Percentiles rank a stretch among this genome's conserved stretches.
Conservation (phyloP, 768 basidiomycete genomes). For the Termitomyces sp. region DNA sequence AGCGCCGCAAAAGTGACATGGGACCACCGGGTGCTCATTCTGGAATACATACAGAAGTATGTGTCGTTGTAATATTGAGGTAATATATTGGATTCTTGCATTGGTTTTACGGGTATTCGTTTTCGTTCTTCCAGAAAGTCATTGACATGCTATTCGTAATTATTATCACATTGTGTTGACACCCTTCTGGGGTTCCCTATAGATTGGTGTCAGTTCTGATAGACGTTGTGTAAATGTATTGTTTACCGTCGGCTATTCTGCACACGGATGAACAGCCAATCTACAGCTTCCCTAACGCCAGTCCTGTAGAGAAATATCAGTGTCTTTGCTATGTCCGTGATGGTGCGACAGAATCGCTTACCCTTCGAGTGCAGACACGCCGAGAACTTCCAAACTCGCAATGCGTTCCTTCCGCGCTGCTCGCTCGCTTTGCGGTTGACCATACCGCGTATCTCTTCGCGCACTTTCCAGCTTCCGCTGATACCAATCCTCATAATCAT, state of each 20-base stretch:
- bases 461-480: constrained; percentile 69
- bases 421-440: constrained; percentile 39
- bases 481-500: constrained; percentile 86
- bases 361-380: constrained; percentile 89
- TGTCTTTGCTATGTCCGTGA: background rate
- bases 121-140: background rate
- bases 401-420: constrained; percentile 46
- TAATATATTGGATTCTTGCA: background rate
- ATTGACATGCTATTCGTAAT: background rate
- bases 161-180: constrained; percentile 9
- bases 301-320: constrained; percentile 43
- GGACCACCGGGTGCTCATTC: constrained; percentile 18
- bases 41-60: constrained; percentile 10
- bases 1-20: constrained; percentile 22
- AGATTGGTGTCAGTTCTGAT: background rate
- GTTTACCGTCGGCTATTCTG: constrained; percentile 76
- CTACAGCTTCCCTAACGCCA: constrained; percentile 83
- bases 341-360: constrained; percentile 26
- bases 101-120: background rate
- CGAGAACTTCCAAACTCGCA: constrained; percentile 84
- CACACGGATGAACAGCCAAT: constrained; percentile 92
- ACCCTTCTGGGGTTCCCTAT: constrained; percentile 21
- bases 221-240: background rate
- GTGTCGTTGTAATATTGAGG: constrained; percentile 1
- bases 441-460: constrained; percentile 43